A percentile compares a stretch with the other conserved stretches of the same genome.
phyloP scores from a whole-genome alignment of 192 early-diverging fungal species.

The Pilaira anomala region DNA sequence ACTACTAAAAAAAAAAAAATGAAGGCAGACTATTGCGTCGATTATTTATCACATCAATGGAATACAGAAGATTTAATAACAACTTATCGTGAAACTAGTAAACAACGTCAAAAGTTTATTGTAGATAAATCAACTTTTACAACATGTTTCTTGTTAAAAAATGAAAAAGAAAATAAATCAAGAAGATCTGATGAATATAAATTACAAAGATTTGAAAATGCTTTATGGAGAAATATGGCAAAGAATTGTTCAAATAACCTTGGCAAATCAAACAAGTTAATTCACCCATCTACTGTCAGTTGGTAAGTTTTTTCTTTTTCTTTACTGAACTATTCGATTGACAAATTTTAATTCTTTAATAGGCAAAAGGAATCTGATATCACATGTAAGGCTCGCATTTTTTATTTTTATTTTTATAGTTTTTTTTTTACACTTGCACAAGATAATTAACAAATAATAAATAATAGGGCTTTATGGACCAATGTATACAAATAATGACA shows the following conservation, averaged over 20 bases:
- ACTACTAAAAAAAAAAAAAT: too few relatives aligned
- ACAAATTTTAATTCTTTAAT: not conserved
- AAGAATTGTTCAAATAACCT: conserved; percentile 17
- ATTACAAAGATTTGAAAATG: conserved; percentile 34
- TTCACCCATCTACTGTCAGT: conserved; percentile 33
- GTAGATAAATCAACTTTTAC: not conserved
- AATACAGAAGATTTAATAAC: conserved; percentile 14
- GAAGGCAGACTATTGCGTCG: conserved; percentile 26
- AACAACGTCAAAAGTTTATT: conserved; percentile 10
- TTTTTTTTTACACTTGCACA: not conserved
- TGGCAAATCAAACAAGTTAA: conserved; percentile 1
- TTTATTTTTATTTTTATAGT: too few relatives aligned
- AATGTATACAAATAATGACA: conserved; percentile 2
- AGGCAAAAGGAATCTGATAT: conserved; percentile 44
- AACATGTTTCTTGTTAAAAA: not conserved
- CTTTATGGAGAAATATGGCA: conserved; percentile 42
- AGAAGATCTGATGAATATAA: conserved; percentile 23
- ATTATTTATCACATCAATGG: conserved; percentile 36
- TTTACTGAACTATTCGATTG: not conserved
- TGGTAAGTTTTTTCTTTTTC: conserved; percentile 29
- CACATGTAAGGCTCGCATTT: conserved; percentile 36
- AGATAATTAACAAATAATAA: conserved; percentile 1
- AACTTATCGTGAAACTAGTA: conserved; percentile 19
- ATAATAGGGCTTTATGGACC: conserved; percentile 26
- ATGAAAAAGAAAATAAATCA: not conserved